Percentiles rank a stretch among this genome's conserved stretches.
phyloP scores from a whole-genome alignment of 2,329 filamentous ascomycete species.

The Gnomoniopsis smithogilvyi region DNA sequence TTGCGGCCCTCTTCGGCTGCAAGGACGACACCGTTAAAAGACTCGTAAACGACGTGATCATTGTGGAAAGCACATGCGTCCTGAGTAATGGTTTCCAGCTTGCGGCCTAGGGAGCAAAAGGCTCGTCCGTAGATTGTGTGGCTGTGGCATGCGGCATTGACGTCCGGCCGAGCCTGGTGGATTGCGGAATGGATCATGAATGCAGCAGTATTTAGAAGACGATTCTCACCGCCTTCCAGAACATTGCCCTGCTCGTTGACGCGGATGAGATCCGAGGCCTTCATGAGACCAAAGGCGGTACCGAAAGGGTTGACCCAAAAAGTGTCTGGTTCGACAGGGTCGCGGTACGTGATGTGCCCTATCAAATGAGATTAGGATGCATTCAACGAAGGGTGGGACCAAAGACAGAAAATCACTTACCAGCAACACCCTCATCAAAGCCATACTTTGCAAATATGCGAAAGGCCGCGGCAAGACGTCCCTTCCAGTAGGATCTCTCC shows the following conservation, averaged over 20 bases:
- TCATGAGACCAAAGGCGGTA: slow-evolving; percentile 46
- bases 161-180: slow-evolving; percentile 52
- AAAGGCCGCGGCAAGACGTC: slow-evolving; percentile 52
- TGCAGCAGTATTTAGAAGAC: slow-evolving; percentile 27
- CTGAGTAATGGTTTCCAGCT: slow-evolving; percentile 63
- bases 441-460: slow-evolving; percentile 56
- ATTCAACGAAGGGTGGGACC: not conserved
- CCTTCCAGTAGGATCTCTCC: slow-evolving; percentile 52
- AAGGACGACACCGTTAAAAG: slow-evolving; percentile 45
- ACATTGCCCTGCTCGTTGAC: slow-evolving; percentile 60
- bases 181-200: slow-evolving; percentile 50
- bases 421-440: slow-evolving; percentile 62
- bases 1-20: slow-evolving; percentile 46
- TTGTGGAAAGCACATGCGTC: slow-evolving; percentile 59
- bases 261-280: slow-evolving; percentile 53
- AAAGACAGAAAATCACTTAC: slow-evolving; percentile 50
- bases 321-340: slow-evolving; percentile 57
- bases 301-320: slow-evolving; percentile 71
- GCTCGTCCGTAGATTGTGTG: slow-evolving; percentile 53
- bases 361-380: not conserved
- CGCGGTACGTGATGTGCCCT: slow-evolving; percentile 17
- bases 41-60: slow-evolving; percentile 39
- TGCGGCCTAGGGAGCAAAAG: slow-evolving; percentile 59
- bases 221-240: slow-evolving; percentile 55
- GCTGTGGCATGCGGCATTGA: slow-evolving; percentile 51